Base-by-base conservation (phyloP, 306 rosid species). In the Alnus glutinosa region DNA sequence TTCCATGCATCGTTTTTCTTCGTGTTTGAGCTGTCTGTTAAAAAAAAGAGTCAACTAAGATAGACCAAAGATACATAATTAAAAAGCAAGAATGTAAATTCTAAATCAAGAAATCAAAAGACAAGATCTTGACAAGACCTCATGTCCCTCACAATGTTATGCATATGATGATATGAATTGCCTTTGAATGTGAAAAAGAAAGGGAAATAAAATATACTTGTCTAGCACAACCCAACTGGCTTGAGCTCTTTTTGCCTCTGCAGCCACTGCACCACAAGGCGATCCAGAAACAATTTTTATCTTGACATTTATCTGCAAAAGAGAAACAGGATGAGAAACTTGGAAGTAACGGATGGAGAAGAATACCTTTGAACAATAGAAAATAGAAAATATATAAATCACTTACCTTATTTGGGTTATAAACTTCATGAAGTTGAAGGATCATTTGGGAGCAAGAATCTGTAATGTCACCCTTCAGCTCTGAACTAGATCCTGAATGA, bases 401-500 rank as follows among this genome's bases (percentile, higher is more conserved):
- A 77, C 54, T 77, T 49, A 89, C 99, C 92, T 95, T 95, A 80
- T 95, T 91, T 59, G 98, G 96, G 86, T 95, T 98, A 88, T 90
- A 93, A 81, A 95, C 99, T 66, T 90, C 94, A 83, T 93, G 96
- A 70, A 95, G 99, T 88, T 90, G 99, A 84, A 95, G 96, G 62
- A 95, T 95, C 99, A 95, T 93, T 81, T 95, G 99, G 50, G 99
- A 95, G 88, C 98, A 95, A 57, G 96, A 84, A 87, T 95, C 98
- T 4, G 91, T 86, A 52, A 93, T 95, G 58, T 93, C 99, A 74
- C 83, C 81, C 79, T 91, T 95, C 82, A 78, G 93, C 88, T 93
- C 99, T 23, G 89, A 88, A 71, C 77, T 77, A 55, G 96, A 83
- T 78, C 93, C 98, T 9, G 93, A 73, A 72, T 86, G 84, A 73